phyloP scores from a whole-genome alignment of 352 stramenopile species.

The Thalassiosira mediterranea region DNA sequence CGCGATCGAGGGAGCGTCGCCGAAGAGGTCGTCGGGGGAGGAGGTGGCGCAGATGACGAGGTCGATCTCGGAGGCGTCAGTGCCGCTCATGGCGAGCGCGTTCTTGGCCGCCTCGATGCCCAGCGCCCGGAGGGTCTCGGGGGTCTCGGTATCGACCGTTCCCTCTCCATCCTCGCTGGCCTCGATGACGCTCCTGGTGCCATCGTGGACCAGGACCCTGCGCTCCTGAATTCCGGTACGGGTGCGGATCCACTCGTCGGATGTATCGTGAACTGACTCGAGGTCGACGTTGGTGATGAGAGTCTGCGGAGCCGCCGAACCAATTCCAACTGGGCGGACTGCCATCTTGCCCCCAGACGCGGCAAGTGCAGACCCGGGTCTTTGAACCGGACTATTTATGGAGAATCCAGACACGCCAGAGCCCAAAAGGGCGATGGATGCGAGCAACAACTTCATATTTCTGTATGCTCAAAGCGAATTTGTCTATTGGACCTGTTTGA shows the following conservation, averaged over 20 bases:
- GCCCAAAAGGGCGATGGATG: conserved; percentile 12
- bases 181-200: conserved; percentile 27
- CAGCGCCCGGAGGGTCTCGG: conserved; percentile 65
- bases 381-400: background rate
- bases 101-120: conserved; percentile 65
- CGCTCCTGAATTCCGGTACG: conserved; percentile 84
- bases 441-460: conserved; percentile 27
- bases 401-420: conserved; percentile 6
- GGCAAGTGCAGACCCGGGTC: conserved; percentile 11
- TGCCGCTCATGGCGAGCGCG: conserved; percentile 70
- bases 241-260: conserved; percentile 87
- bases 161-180: conserved; percentile 3
- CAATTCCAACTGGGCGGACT: conserved; percentile 82
- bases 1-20: conserved; percentile 85
- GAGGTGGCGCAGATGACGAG: conserved; percentile 87
- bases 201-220: conserved; percentile 68
- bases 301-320: conserved; percentile 62
- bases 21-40: conserved; percentile 88
- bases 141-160: conserved; percentile 23
- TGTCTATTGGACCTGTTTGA: background rate
- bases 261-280: conserved; percentile 86
- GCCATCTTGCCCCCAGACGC: conserved; percentile 54
- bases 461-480: too few species aligned
- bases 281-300: conserved; percentile 85
- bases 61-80: conserved; percentile 72